These are phyloP conservation scores for Termitomyces sp. DNA, from an alignment of 768 basidiomycete species.

Conservation along the genomic window DNA sequence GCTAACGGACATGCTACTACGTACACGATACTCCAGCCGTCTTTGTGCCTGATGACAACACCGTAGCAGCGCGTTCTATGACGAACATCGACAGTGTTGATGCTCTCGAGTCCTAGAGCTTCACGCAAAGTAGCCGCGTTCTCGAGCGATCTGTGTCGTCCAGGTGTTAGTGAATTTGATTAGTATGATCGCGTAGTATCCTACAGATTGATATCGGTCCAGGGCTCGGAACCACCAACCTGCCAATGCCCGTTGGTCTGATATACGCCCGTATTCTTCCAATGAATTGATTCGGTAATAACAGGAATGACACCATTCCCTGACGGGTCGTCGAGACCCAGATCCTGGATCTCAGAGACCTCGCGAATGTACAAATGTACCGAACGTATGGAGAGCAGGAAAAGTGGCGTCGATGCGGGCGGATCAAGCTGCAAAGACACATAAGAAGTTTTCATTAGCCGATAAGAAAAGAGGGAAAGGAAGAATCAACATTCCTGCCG, in stretches of 20 bases:
- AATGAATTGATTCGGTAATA: conserved; percentile 51
- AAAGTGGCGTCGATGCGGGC: conserved; percentile 57
- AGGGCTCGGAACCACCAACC: conserved; percentile 38
- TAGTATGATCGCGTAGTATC: conserved; percentile 4
- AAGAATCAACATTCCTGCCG: conserved; percentile 40
- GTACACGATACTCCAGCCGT: conserved; percentile 77
- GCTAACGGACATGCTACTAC: conserved; percentile 36
- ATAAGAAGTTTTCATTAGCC: background rate
- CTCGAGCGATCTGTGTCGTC: conserved; percentile 32
- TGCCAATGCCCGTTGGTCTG: conserved; percentile 35
- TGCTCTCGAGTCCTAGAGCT: conserved; percentile 50
- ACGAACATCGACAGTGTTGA: conserved; percentile 65
- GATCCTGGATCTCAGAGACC: conserved; percentile 61
- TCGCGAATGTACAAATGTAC: conserved; percentile 71
- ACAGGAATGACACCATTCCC: conserved; percentile 52
- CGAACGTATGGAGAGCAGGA: conserved; percentile 56
- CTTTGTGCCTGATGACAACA: conserved; percentile 55
- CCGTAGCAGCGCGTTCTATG: conserved; percentile 78
- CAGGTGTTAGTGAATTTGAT: background rate
- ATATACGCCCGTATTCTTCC: conserved; percentile 32
- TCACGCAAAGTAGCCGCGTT: conserved; percentile 42
- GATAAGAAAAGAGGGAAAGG: background rate
- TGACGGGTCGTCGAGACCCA: conserved; percentile 50
- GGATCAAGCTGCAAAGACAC: conserved; percentile 53
- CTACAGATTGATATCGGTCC: conserved; percentile 38